These are phyloP conservation scores for Nakazawaea ernobii DNA, from an alignment of 805 yeast species.

Conservation along the genomic window DNA sequence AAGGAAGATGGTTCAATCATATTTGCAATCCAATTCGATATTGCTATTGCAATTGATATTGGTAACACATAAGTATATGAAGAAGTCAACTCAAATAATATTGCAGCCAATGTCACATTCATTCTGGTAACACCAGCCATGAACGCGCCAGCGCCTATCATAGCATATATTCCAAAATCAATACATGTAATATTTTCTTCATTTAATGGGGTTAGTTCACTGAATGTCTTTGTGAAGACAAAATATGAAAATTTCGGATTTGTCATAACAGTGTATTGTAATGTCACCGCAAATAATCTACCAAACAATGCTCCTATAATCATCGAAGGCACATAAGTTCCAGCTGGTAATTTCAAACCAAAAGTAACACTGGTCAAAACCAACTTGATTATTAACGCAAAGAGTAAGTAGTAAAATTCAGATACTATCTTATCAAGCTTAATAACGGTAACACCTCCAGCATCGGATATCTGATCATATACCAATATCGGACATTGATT, in stretches of 20 bases:
- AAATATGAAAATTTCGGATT: slow-evolving; percentile 16
- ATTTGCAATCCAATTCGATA: slow-evolving; percentile 52
- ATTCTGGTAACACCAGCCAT: slow-evolving; percentile 54
- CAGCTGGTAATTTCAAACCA: slow-evolving; percentile 55
- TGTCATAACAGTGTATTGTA: slow-evolving; percentile 31
- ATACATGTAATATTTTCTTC: slow-evolving; percentile 24
- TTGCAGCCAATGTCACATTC: slow-evolving; percentile 47
- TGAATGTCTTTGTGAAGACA: slow-evolving; percentile 14
- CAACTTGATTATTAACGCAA: slow-evolving; percentile 40
- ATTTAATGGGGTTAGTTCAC: background rate
- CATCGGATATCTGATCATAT: slow-evolving; percentile 7
- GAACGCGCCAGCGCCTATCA: slow-evolving; percentile 51
- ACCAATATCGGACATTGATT: slow-evolving; percentile 19
- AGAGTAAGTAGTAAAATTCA: slow-evolving; percentile 27
- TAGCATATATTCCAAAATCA: slow-evolving; percentile 46
- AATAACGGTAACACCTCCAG: slow-evolving; percentile 5
- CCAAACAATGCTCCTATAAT: slow-evolving; percentile 59
- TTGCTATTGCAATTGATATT: slow-evolving; percentile 48
- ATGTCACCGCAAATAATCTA: slow-evolving; percentile 36
- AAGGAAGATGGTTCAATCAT: slow-evolving; percentile 44
- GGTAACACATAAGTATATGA: slow-evolving; percentile 53
- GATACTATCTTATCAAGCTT: slow-evolving; percentile 21
- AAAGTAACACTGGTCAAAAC: slow-evolving; percentile 46
- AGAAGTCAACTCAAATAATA: slow-evolving; percentile 49
- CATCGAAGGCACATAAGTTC: slow-evolving; percentile 62